A percentile compares a stretch with the other conserved stretches of the same genome.
Evolutionary conservation across 2,329 filamentous ascomycete genomes (phyloP).

Genomic region (Sordariomycetes sp.): DNA sequence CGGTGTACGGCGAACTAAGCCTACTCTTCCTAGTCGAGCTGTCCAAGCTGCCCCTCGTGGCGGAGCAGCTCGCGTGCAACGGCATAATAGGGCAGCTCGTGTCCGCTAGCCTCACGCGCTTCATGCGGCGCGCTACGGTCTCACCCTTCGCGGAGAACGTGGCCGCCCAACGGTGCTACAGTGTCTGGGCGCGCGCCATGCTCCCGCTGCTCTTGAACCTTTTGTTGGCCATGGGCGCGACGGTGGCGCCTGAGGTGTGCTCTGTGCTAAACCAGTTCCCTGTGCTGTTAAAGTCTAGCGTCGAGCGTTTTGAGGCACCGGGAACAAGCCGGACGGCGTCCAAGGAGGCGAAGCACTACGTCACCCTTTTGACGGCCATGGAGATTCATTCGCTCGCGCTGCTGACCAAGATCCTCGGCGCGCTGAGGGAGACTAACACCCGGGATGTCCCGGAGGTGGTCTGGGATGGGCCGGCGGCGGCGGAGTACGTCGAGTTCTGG

Average conservation of each 20-base stretch:
- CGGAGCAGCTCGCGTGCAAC: conserved; percentile 82
- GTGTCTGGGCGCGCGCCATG: conserved; percentile 80
- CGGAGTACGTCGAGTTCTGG: conserved; percentile 78
- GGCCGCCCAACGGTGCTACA: conserved; percentile 61
- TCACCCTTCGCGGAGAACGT: conserved; percentile 67
- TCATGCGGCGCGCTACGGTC: conserved; percentile 58
- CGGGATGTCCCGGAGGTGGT: conserved; percentile 59
- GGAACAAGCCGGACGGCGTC: conserved; percentile 35
- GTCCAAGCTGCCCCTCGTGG: conserved; percentile 65
- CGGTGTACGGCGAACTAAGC: conserved; percentile 86
- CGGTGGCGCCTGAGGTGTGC: conserved; percentile 72
- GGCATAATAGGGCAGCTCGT: conserved; percentile 69
- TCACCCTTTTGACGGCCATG: conserved; percentile 60
- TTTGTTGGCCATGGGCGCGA: conserved; percentile 65
- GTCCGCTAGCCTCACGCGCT: conserved; percentile 64
- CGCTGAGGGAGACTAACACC: conserved; percentile 50
- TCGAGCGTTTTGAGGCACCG: conserved; percentile 55
- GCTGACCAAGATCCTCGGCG: conserved; percentile 58
- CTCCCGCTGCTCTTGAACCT: conserved; percentile 83
- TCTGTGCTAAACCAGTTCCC: conserved; percentile 86
- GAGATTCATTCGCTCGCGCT: conserved; percentile 72
- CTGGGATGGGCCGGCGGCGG: conserved; percentile 60
- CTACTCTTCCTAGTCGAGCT: conserved; percentile 80
- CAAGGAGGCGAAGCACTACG: conserved; percentile 39
- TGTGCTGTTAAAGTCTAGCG: conserved; percentile 58